phyloP scores from a whole-genome alignment of 208 protist species.

The Wallacemonas rigidus region DNA sequence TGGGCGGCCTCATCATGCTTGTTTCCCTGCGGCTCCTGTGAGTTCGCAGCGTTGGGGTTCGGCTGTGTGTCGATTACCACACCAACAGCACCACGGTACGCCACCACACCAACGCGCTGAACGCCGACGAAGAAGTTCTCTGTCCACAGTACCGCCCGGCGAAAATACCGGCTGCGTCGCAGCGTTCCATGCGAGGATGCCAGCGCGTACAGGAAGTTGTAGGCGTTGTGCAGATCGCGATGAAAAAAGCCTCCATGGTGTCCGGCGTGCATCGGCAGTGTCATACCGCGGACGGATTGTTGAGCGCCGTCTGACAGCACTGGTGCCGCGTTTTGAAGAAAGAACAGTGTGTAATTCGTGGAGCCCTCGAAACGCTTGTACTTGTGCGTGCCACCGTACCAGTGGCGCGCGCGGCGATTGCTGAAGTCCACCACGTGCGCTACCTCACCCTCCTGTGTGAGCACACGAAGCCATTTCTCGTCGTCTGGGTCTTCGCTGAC shows the following conservation, averaged over 20 bases:
- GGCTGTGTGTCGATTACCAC: constrained; percentile 25
- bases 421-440: constrained; percentile 95
- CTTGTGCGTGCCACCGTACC: constrained; percentile 86
- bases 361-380: constrained; percentile 91
- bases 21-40: not conserved
- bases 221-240: constrained; percentile 97
- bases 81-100: constrained; percentile 31
- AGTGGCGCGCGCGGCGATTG: constrained; percentile 77
- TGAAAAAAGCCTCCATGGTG: constrained; percentile 78
- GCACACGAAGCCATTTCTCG: constrained; percentile 26
- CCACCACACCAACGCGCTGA: constrained; percentile 94
- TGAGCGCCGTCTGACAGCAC: constrained; percentile 89
- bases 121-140: constrained; percentile 96
- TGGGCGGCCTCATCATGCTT: not conserved
- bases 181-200: constrained; percentile 76
- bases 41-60: not conserved
- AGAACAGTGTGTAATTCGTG: constrained; percentile 91
- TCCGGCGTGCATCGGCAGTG: constrained; percentile 92
- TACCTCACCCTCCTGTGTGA: constrained; percentile 31
- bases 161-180: constrained; percentile 40
- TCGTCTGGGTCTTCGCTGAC: constrained; percentile 66
- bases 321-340: constrained; percentile 97
- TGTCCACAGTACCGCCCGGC: constrained; percentile 94
- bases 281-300: constrained; percentile 37
- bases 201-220: constrained; percentile 85